A percentile compares a stretch with the other conserved stretches of the same genome.
These are phyloP conservation scores for Zalaria obscura DNA, from an alignment of 2,329 filamentous ascomycete species.

Conservation along the genomic window DNA sequence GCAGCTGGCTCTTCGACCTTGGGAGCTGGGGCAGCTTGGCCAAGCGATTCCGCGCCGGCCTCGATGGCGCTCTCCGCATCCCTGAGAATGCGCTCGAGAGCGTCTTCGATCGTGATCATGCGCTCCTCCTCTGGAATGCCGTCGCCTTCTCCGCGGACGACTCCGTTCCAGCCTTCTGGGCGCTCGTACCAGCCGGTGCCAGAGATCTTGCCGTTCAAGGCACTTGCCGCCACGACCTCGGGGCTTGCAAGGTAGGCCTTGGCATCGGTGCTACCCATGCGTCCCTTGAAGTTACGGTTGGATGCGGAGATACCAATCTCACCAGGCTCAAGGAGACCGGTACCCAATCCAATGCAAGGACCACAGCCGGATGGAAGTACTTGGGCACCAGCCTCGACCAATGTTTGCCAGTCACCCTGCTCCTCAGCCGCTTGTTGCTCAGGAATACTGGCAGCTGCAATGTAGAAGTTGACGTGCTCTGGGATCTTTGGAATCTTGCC, in stretches of 20 bases:
- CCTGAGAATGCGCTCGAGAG: constrained; percentile 55
- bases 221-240: constrained; percentile 84
- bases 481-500: constrained; percentile 57
- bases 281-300: constrained; percentile 84
- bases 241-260: constrained; percentile 80
- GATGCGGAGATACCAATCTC: constrained; percentile 73
- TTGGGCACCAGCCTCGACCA: constrained; percentile 67
- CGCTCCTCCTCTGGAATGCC: constrained; percentile 50
- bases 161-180: constrained; percentile 53
- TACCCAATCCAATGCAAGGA: constrained; percentile 74
- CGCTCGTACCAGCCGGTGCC: constrained; percentile 68
- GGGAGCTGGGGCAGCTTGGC: constrained; percentile 12
- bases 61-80: constrained; percentile 52
- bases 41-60: constrained; percentile 34
- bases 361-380: constrained; percentile 61
- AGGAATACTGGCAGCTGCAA: constrained; percentile 67
- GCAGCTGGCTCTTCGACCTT: constrained; percentile 14
- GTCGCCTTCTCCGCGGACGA: constrained; percentile 57
- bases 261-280: constrained; percentile 70
- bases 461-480: constrained; percentile 68
- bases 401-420: constrained; percentile 69
- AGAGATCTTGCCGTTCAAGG: constrained; percentile 55
- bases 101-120: constrained; percentile 53
- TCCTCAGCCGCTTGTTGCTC: constrained; percentile 71
- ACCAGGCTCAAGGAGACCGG: constrained; percentile 66